These are phyloP conservation scores for Eruca vesicaria DNA, from an alignment of 441 rosid genomes.

Conservation along the genomic window DNA sequence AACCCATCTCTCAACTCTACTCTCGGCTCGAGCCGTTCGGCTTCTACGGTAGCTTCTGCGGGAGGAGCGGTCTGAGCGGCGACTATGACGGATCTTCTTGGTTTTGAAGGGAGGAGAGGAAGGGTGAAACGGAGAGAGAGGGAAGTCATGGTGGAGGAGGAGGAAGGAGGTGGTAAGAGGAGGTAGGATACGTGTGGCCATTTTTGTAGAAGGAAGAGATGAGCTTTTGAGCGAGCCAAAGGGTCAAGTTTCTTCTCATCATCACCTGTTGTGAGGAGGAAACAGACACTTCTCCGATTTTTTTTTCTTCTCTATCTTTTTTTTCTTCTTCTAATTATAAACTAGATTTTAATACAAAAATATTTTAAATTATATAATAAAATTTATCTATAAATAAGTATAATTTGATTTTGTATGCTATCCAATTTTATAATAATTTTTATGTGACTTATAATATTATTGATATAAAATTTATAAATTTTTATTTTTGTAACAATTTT, in stretches of 20 bases:
- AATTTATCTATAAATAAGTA: too few relatives aligned
- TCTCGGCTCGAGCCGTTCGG: conserved; percentile 71
- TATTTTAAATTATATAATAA: too few relatives aligned
- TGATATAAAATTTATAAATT: too few relatives aligned
- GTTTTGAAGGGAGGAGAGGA: conserved; percentile 36
- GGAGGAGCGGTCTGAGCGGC: conserved; percentile 47
- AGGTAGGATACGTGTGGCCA: conserved; percentile 30
- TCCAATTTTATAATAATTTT: too few relatives aligned
- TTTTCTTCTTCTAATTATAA: too few relatives aligned
- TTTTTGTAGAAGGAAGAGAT: conserved; percentile 34
- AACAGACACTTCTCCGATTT: conserved; percentile 27
- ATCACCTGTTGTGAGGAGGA: conserved; percentile 19
- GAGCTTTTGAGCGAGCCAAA: conserved; percentile 35
- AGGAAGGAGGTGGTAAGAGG: neutral
- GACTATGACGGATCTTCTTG: conserved; percentile 43
- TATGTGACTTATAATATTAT: too few relatives aligned
- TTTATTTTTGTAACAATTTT: too few relatives aligned
- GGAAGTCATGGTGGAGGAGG: conserved; percentile 2
- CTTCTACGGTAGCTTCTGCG: conserved; percentile 42
- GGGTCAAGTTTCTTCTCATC: conserved; percentile 32
- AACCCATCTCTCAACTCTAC: conserved; percentile 78
- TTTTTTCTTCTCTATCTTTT: neutral
- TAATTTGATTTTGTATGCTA: too few relatives aligned
- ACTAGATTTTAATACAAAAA: too few relatives aligned
- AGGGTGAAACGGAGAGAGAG: conserved; percentile 48